Percentiles rank a stretch among this genome's conserved stretches.
Evolutionary conservation across 768 basidiomycete genomes (phyloP).

Genomic region (Trametes cinnabarina): DNA sequence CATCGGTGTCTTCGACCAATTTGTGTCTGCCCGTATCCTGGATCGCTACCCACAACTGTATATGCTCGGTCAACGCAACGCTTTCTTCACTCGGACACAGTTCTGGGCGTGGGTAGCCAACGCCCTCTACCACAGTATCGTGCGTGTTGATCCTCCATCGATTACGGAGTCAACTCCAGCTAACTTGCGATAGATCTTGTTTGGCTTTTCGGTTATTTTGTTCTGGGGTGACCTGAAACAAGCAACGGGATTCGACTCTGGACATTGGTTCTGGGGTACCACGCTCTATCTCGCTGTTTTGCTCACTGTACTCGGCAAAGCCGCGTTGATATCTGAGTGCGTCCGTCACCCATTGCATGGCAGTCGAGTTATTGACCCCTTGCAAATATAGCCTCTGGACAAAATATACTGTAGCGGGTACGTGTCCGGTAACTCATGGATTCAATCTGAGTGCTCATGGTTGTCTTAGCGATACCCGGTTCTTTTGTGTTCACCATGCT

Average conservation of each 20-base stretch:
- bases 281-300: slow-evolving; percentile 92
- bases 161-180: too few species aligned
- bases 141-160: slow-evolving; percentile 36
- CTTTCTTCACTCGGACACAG: slow-evolving; percentile 85
- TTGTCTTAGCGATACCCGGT: slow-evolving; percentile 80
- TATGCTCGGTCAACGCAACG: slow-evolving; percentile 89
- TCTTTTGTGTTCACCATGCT: slow-evolving; percentile 97
- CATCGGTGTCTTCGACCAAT: slow-evolving; percentile 97
- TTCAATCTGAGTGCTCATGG: not conserved
- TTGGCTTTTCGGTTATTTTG: slow-evolving; percentile 81
- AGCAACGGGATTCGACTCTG: slow-evolving; percentile 75
- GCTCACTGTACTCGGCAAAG: slow-evolving; percentile 94
- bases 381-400: slow-evolving; percentile 82
- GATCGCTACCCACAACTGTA: slow-evolving; percentile 98
- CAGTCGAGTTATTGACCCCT: not conserved
- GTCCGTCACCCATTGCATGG: slow-evolving; percentile 32
- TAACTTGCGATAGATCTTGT: slow-evolving; percentile 81
- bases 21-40: slow-evolving; percentile 93
- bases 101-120: slow-evolving; percentile 94
- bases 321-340: slow-evolving; percentile 95
- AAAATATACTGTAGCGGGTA: slow-evolving; percentile 94
- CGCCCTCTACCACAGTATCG: slow-evolving; percentile 86
- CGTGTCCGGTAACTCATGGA: slow-evolving; percentile 16
- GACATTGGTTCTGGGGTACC: slow-evolving; percentile 99
- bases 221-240: slow-evolving; percentile 94